These are phyloP conservation scores for Yamadazyma laniorum DNA, from an alignment of 805 yeast genomes.

Conservation along the genomic window DNA sequence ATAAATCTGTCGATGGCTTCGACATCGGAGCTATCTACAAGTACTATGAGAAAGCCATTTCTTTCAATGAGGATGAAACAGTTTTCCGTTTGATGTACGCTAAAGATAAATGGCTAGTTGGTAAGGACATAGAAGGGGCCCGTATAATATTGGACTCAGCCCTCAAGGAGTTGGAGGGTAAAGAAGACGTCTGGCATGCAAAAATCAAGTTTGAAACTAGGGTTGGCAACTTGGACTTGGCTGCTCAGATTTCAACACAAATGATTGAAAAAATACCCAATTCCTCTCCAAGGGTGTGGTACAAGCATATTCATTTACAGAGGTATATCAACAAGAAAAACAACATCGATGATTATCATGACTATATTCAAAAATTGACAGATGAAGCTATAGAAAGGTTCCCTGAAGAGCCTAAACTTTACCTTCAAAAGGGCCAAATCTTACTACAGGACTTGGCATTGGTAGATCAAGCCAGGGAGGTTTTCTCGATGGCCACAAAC, in stretches of 20 bases:
- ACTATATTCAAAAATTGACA: conserved; percentile 21
- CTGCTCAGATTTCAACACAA: conserved; percentile 30
- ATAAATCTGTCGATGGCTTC: conserved; percentile 16
- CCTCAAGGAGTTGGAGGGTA: conserved; percentile 38
- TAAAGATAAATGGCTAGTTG: conserved; percentile 59
- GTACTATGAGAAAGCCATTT: conserved; percentile 54
- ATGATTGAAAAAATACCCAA: conserved; percentile 16
- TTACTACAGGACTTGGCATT: conserved; percentile 34
- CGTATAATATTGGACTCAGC: conserved; percentile 52
- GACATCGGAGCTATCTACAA: conserved; percentile 19
- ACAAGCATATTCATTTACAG: conserved; percentile 43
- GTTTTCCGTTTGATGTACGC: conserved; percentile 67
- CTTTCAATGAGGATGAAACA: conserved; percentile 47
- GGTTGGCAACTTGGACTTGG: conserved; percentile 38
- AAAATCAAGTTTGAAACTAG: conserved; percentile 62
- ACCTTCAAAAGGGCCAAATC: conserved; percentile 61
- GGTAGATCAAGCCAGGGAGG: conserved; percentile 43
- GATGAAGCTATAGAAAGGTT: conserved; percentile 48
- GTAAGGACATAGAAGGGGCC: conserved; percentile 50
- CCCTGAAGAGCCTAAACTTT: conserved; percentile 52
- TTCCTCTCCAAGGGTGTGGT: conserved; percentile 53
- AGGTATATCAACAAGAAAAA: conserved; percentile 13
- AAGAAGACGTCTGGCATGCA: conserved; percentile 67
- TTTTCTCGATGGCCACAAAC: conserved; percentile 49
- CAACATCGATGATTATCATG: conserved; percentile 5